These are phyloP conservation scores for Paramyrothecium sp. DNA, from an alignment of 2,329 filamentous ascomycete genomes.

Conservation along the genomic window DNA sequence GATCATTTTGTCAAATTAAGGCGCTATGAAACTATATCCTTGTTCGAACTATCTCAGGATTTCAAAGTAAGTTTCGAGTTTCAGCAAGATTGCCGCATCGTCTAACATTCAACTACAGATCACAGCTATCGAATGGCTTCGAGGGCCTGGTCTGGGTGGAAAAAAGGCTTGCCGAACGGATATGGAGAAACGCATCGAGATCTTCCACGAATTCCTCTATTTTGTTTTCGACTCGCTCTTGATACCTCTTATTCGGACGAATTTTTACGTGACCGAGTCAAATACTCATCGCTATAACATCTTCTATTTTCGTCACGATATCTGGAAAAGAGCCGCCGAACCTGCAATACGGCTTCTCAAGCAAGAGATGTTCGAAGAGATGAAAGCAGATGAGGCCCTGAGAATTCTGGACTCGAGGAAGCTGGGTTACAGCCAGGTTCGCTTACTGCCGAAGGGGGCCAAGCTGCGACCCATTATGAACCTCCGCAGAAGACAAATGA, in stretches of 20 bases:
- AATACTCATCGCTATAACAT: conserved; percentile 75
- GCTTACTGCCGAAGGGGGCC: conserved; percentile 76
- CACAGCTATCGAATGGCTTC: conserved; percentile 70
- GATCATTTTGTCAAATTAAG: conserved; percentile 75
- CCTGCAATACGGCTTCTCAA: conserved; percentile 70
- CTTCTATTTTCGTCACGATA: conserved; percentile 93
- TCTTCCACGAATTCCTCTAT: conserved; percentile 84
- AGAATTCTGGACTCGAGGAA: conserved; percentile 58
- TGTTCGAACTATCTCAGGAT: conserved; percentile 75
- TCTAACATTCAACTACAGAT: conserved; percentile 47
- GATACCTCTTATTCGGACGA: conserved; percentile 79
- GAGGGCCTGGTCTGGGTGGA: conserved; percentile 43
- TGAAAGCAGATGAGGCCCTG: conserved; percentile 57
- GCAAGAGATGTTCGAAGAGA: conserved; percentile 73
- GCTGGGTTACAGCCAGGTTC: conserved; percentile 75
- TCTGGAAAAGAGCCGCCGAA: conserved; percentile 77
- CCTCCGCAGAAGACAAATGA: conserved; percentile 63
- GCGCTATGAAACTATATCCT: conserved; percentile 75
- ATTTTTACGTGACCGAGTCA: conserved; percentile 95
- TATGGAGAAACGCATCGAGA: conserved; percentile 69
- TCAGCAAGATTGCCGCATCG: background rate
- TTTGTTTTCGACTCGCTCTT: conserved; percentile 90
- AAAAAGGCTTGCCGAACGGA: conserved; percentile 70
- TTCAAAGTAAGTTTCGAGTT: conserved; percentile 59
- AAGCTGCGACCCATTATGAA: conserved; percentile 87